These are phyloP conservation scores for Corymbia calophylla DNA, from an alignment of 441 rosid genomes.

Conservation along the genomic window DNA sequence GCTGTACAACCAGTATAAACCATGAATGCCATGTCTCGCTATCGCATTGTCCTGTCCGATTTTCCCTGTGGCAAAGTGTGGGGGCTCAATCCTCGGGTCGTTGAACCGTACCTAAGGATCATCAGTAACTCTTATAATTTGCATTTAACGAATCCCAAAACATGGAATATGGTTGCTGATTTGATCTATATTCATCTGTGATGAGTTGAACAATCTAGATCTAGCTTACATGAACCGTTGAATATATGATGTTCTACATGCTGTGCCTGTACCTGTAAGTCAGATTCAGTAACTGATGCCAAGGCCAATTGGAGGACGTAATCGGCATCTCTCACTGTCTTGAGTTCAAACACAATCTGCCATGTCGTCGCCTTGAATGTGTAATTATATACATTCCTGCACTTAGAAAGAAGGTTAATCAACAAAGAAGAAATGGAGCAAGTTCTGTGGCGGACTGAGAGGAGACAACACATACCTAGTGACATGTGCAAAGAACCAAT, in stretches of 20 bases:
- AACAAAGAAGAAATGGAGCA: not conserved
- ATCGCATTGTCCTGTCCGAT: slow-evolving; percentile 51
- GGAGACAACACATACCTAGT: slow-evolving; percentile 22
- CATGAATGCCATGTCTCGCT: slow-evolving; percentile 63
- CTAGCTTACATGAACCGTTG: not conserved
- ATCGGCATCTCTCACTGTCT: slow-evolving; percentile 15
- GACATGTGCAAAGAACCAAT: slow-evolving; percentile 72
- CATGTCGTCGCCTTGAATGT: slow-evolving; percentile 48
- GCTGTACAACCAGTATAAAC: slow-evolving; percentile 39
- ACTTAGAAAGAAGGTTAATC: not conserved
- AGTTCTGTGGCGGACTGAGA: not conserved
- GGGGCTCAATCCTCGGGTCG: not conserved
- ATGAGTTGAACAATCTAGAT: not conserved
- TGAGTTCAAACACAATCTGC: slow-evolving; percentile 52
- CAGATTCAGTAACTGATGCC: slow-evolving; percentile 59
- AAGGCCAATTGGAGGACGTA: slow-evolving; percentile 63
- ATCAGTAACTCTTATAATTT: not conserved
- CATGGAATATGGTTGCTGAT: not conserved
- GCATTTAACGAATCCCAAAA: not conserved
- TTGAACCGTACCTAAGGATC: slow-evolving; percentile 39
- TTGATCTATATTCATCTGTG: not conserved
- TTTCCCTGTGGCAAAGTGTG: slow-evolving; percentile 24
- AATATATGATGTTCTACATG: not conserved
- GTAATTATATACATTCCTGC: slow-evolving; percentile 19
- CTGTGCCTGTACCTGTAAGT: slow-evolving; percentile 32